Base-by-base conservation (phyloP, 148 eudicot species). In the Amaranthus palmeri region DNA sequence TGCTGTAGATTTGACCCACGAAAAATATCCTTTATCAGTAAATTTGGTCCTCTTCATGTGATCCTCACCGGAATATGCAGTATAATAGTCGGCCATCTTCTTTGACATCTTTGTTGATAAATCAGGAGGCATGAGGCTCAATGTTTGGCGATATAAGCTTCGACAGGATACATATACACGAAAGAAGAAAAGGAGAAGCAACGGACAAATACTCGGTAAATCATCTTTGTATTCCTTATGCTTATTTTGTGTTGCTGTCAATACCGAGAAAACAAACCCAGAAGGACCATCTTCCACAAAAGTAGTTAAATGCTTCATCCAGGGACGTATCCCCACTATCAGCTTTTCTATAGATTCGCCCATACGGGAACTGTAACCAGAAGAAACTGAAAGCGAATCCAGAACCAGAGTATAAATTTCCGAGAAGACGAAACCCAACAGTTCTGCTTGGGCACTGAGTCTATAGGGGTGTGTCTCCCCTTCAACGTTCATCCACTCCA, bases 71-170 rank as follows among this genome's bases (percentile, higher is more conserved):
- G 89, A 83, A 73, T 83, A 82, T 76, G 82, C 81, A 17, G 86
- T 84, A 76, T 82, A 78, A 17, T 81, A 59, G 83, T 95, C 97
- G 46, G 82, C 83, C 81, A 88, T 81, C 44, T 25, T 76, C 66
- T 72, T 75, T 46, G 90, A 83, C 96, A 89, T 88, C 69, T 87
- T 86, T 70, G 61, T 81, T 18, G 89, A 88, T 72, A 83, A 77
- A 79, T 85, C 85, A 54, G 93, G 87, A 80, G 86, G 84, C 92
- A 90, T 87, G 50, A 89, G 87, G 80, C 90, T 82, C 57, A 92
- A 54, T 59, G 84, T 85, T 81, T 88, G 91, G 65, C 88, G 88
- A 68, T 77, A 88, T 79, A 95, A 78, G 80, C 89, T 85, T 76
- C 92, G 80, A 67, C 85, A 83, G 69, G 90, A 90, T 54, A 82